Evolutionary conservation across 1,284 basidiomycete genomes (phyloP).

Genomic region (Puccinia polysora): DNA sequence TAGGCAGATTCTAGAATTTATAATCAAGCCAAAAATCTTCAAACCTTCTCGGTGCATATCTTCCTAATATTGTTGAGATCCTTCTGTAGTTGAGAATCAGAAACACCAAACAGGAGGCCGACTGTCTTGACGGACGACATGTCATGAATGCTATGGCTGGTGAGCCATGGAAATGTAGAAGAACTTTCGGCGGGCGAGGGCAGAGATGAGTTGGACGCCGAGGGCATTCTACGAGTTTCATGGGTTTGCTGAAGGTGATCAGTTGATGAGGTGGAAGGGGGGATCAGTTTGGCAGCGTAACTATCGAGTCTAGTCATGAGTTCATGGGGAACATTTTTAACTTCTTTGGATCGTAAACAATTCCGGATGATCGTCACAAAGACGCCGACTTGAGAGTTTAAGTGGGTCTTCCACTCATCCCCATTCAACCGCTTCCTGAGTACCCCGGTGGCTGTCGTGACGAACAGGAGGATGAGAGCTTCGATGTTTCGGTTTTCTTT

Average conservation of each 20-base stretch:
- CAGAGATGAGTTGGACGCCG: slow-evolving; percentile 12
- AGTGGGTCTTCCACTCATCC: slow-evolving; percentile 87
- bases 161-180: slow-evolving; percentile 23
- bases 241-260: slow-evolving; percentile 1
- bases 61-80: slow-evolving; percentile 69
- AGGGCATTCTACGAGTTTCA: slow-evolving; percentile 11
- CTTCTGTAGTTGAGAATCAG: slow-evolving; percentile 64
- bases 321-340: slow-evolving; percentile 65
- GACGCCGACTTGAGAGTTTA: slow-evolving; percentile 80
- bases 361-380: slow-evolving; percentile 82
- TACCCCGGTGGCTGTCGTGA: slow-evolving; percentile 72
- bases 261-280: slow-evolving; percentile 52
- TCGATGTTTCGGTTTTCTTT: slow-evolving; percentile 95
- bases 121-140: slow-evolving; percentile 72
- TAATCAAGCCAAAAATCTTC: slow-evolving; percentile 42
- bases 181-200: slow-evolving; percentile 29
- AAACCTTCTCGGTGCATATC: slow-evolving; percentile 73
- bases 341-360: slow-evolving; percentile 57
- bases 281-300: slow-evolving; percentile 74
- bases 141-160: slow-evolving; percentile 57
- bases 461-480: slow-evolving; percentile 91
- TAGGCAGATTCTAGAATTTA: too few species aligned
- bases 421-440: slow-evolving; percentile 54
- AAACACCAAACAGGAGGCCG: slow-evolving; percentile 68
- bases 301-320: slow-evolving; percentile 72